Conservation (phyloP, 495 filamentous ascomycete genomes). For the Chaetomium cochliodes region DNA sequence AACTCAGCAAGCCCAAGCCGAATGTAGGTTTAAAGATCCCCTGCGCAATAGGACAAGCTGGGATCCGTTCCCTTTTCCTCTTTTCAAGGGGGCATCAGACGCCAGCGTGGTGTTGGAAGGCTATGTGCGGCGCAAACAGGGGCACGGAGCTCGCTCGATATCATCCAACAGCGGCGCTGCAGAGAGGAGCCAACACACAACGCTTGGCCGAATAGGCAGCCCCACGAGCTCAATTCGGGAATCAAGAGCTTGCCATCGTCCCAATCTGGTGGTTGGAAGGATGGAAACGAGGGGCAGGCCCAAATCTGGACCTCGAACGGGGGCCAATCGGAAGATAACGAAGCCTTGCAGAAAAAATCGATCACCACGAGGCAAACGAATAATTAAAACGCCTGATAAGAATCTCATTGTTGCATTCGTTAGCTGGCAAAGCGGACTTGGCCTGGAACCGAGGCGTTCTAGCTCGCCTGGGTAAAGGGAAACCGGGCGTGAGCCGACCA, state of each 20-base stretch:
- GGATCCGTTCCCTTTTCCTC: neutral
- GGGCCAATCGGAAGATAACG: neutral
- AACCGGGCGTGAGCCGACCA: constrained; percentile 4
- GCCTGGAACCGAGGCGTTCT: constrained; percentile 6
- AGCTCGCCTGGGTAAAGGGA: neutral
- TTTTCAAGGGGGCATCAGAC: neutral
- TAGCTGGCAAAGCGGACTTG: neutral
- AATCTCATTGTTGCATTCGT: constrained; percentile 4
- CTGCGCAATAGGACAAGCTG: neutral
- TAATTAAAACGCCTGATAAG: neutral
- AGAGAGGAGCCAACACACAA: neutral
- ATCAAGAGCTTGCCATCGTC: neutral
- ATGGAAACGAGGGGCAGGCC: neutral
- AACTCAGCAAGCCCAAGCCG: neutral
- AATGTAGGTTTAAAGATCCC: neutral
- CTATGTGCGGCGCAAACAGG: constrained; percentile 9
- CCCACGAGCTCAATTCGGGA: neutral
- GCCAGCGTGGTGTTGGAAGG: neutral
- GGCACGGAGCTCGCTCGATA: neutral
- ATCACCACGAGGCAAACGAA: neutral
- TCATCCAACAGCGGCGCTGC: constrained; percentile 1
- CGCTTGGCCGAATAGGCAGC: neutral
- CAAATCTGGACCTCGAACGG: neutral
- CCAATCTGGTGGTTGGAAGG: neutral
- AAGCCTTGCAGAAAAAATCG: neutral